phyloP scores from a whole-genome alignment of 805 yeast species.

The Peterozyma xylosa region DNA sequence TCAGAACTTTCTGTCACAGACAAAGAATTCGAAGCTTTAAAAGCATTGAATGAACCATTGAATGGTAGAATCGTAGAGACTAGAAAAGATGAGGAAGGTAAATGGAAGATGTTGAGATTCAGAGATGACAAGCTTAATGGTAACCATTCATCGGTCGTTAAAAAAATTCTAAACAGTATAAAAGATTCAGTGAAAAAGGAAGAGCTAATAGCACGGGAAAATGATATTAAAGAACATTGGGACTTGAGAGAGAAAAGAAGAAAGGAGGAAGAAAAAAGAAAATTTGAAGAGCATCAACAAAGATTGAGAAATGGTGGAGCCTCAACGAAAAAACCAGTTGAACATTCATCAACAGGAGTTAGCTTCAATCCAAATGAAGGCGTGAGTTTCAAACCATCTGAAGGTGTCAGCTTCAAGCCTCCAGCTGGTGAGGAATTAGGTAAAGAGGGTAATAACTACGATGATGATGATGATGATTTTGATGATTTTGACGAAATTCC shows the following conservation, averaged over 20 bases:
- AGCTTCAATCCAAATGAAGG: not conserved
- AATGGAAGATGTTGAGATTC: constrained; percentile 82
- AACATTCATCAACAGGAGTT: not conserved
- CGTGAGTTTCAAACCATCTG: constrained; percentile 5
- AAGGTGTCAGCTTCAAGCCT: not conserved
- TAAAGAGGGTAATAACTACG: constrained; percentile 1
- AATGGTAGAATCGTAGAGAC: constrained; percentile 89
- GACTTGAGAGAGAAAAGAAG: constrained; percentile 42
- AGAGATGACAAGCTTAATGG: constrained; percentile 91
- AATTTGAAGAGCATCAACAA: not conserved
- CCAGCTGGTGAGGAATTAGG: not conserved
- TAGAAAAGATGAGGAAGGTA: constrained; percentile 52
- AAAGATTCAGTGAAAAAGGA: constrained; percentile 79
- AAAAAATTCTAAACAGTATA: constrained; percentile 76
- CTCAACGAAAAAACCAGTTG: constrained; percentile 4
- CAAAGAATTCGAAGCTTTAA: constrained; percentile 75
- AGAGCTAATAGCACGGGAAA: constrained; percentile 56
- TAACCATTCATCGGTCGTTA: constrained; percentile 75
- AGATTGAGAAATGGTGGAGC: not conserved
- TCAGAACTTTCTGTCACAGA: constrained; percentile 55
- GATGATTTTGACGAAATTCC: constrained; percentile 30
- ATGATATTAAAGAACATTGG: constrained; percentile 55
- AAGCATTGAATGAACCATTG: constrained; percentile 66
- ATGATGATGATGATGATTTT: constrained; percentile 19
- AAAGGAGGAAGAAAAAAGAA: constrained; percentile 13